phyloP scores from a whole-genome alignment of 352 stramenopile species.

The Globisporangium canariense region DNA sequence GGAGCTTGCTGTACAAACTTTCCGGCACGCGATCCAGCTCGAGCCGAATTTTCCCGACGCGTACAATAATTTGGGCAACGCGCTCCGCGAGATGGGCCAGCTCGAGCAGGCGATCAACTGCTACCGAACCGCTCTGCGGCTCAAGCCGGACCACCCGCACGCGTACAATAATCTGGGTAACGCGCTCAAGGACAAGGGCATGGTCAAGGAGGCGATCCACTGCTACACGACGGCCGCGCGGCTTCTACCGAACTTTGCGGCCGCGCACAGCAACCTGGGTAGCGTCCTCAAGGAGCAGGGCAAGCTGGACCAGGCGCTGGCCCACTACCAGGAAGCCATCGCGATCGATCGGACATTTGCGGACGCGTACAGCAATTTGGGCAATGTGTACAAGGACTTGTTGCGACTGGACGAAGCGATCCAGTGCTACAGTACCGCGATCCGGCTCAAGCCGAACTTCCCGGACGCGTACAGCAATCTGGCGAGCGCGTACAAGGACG shows the following conservation, averaged over 20 bases:
- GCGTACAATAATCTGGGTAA: constrained; percentile 95
- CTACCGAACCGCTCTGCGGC: constrained; percentile 86
- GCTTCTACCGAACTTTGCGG: constrained; percentile 90
- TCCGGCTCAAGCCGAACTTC: constrained; percentile 88
- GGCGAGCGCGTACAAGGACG: constrained; percentile 91
- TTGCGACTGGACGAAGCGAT: constrained; percentile 86
- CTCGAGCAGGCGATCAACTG: constrained; percentile 79
- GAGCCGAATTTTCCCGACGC: constrained; percentile 92
- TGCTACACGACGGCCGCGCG: constrained; percentile 91
- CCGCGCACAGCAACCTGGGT: constrained; percentile 92
- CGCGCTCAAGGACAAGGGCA: constrained; percentile 89
- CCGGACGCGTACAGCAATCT: constrained; percentile 92
- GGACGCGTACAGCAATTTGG: constrained; percentile 93
- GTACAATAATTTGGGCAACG: constrained; percentile 94
- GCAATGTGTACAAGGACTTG: constrained; percentile 93
- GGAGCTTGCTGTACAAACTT: constrained; percentile 80
- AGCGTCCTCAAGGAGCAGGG: constrained; percentile 94
- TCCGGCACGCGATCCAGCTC: constrained; percentile 90
- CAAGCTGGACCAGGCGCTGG: constrained; percentile 90
- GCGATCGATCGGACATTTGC: constrained; percentile 90
- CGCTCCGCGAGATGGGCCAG: constrained; percentile 81
- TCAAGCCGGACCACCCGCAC: constrained; percentile 92
- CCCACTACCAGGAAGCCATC: constrained; percentile 94
- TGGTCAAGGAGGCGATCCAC: constrained; percentile 92
- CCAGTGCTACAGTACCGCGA: constrained; percentile 87